Percentiles rank a stretch among this genome's conserved stretches.
Evolutionary conservation across 2,329 filamentous ascomycete genomes (phyloP).

Genomic region (Pezicula carpinea): DNA sequence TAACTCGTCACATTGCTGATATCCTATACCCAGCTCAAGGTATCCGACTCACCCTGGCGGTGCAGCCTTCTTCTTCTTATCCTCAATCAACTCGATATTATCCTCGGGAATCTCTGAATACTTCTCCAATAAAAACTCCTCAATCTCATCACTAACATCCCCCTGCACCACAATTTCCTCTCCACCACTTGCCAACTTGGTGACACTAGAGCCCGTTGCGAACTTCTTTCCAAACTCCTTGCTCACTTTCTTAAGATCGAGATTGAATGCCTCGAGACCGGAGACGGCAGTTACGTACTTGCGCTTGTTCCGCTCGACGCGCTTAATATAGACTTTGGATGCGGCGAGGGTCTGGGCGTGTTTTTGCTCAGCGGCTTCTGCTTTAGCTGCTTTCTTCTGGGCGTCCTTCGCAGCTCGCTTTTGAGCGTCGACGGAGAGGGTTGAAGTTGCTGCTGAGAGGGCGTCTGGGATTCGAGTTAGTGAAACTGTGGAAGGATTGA

Average conservation of each 20-base stretch:
- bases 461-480: conserved; percentile 51
- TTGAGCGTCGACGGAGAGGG: conserved; percentile 84
- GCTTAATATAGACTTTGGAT: conserved; percentile 85
- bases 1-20: too few relatives aligned
- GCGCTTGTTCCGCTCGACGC: conserved; percentile 95
- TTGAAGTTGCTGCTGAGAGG: conserved; percentile 76
- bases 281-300: conserved; percentile 94
- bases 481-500: not conserved
- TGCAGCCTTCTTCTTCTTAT: conserved; percentile 85
- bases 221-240: conserved; percentile 99
- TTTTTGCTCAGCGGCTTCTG: conserved; percentile 79
- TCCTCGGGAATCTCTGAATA: conserved; percentile 90
- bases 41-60: conserved; percentile 17
- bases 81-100: conserved; percentile 91
- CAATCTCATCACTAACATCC: conserved; percentile 90
- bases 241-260: conserved; percentile 92
- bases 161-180: conserved; percentile 99
- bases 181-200: conserved; percentile 76
- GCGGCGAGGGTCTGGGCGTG: conserved; percentile 73
- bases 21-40: too few relatives aligned
- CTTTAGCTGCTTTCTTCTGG: conserved; percentile 94
- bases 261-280: conserved; percentile 82
- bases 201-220: conserved; percentile 88
- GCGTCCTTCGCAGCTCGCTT: conserved; percentile 95
- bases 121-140: conserved; percentile 84